Percentiles rank a stretch among this genome's conserved stretches.
Evolutionary conservation across 2,329 filamentous ascomycete genomes (phyloP).

Genomic region (Metarhizium brunneum): DNA sequence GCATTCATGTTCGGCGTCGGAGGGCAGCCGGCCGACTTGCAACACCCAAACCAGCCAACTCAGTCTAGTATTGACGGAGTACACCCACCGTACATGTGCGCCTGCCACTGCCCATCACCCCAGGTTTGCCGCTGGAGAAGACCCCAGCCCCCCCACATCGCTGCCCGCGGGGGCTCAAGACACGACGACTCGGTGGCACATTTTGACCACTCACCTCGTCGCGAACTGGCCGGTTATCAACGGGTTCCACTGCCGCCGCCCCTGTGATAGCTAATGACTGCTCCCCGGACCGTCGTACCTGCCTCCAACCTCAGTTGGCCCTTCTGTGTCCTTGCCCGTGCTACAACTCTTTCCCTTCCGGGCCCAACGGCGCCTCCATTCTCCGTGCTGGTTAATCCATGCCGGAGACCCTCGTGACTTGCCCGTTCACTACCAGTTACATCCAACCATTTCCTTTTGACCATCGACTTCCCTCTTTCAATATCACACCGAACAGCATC

Average conservation of each 20-base stretch:
- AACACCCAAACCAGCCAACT: background rate
- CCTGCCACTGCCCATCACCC: background rate
- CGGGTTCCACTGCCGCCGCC: conserved; percentile 4
- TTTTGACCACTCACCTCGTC: background rate
- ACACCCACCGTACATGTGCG: too few species aligned
- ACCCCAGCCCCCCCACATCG: background rate
- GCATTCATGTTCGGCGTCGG: background rate
- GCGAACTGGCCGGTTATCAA: conserved; percentile 4
- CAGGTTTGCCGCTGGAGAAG: background rate
- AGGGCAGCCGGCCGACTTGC: background rate
- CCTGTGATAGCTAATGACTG: background rate
- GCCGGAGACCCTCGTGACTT: conserved; percentile 8
- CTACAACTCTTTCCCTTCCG: background rate
- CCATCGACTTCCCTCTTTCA: background rate
- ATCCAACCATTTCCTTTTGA: background rate
- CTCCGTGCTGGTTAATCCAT: background rate
- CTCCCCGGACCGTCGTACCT: background rate
- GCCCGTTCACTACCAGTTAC: conserved; percentile 1
- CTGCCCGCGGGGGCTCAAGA: background rate
- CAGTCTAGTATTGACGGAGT: too few species aligned
- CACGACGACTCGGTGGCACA: background rate
- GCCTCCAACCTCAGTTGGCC: background rate
- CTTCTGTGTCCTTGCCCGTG: background rate
- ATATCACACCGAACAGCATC: background rate
- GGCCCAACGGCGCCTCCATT: background rate